Evolutionary conservation across 495 filamentous ascomycete genomes (phyloP).

Genomic region (Aspergillus affinis): DNA sequence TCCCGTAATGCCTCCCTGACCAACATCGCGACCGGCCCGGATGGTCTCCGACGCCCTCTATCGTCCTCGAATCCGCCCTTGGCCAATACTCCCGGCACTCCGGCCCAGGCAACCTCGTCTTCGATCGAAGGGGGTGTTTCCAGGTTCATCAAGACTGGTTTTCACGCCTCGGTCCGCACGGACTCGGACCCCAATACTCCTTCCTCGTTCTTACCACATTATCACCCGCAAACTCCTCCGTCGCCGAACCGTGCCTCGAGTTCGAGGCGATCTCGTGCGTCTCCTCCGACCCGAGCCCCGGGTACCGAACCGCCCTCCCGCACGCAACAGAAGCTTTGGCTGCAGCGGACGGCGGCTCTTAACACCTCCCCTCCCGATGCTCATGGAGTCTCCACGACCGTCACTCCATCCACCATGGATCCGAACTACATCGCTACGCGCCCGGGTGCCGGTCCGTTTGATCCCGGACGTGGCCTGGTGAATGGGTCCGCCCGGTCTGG

Average conservation of each 20-base stretch:
- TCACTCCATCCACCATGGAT: conserved; percentile 36
- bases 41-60: conserved; percentile 34
- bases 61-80: conserved; percentile 30
- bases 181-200: conserved; percentile 52
- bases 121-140: conserved; percentile 52
- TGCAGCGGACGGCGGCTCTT: conserved; percentile 47
- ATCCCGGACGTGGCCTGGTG: conserved; percentile 31
- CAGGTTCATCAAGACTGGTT: conserved; percentile 40
- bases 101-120: conserved; percentile 41
- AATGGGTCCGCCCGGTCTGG: conserved; percentile 35
- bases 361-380: conserved; percentile 49
- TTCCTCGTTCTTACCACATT: conserved; percentile 49
- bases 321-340: conserved; percentile 51
- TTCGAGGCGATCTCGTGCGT: conserved; percentile 23
- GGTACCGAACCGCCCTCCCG: conserved; percentile 42
- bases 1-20: conserved; percentile 40
- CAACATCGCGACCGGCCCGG: conserved; percentile 36
- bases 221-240: conserved; percentile 47
- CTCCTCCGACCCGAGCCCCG: conserved; percentile 38
- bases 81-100: conserved; percentile 28
- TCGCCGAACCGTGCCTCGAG: conserved; percentile 32
- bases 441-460: conserved; percentile 31
- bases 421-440: conserved; percentile 32
- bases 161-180: conserved; percentile 35
- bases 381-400: conserved; percentile 33